These are phyloP conservation scores for Xylaria sp. DNA, from an alignment of 2,329 filamentous ascomycete species.

Conservation along the genomic window DNA sequence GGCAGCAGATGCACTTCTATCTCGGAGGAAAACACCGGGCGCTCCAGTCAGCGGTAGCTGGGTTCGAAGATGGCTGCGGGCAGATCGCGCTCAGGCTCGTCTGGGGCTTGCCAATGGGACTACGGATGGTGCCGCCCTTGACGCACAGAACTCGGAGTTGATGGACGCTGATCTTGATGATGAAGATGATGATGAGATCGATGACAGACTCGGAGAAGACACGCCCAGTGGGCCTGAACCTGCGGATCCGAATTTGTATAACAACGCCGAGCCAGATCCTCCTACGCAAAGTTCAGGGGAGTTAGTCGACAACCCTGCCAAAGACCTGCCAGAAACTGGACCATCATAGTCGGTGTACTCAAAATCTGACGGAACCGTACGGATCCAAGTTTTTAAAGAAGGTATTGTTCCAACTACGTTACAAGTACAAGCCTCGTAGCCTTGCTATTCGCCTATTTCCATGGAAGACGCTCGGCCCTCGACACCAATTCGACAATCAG, in stretches of 20 bases:
- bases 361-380: background rate
- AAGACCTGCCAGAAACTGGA: background rate
- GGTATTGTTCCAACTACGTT: background rate
- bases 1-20: slow-evolving; percentile 11
- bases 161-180: background rate
- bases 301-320: background rate
- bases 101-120: slow-evolving; percentile 2
- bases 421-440: background rate
- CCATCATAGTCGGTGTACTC: background rate
- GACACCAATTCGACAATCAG: background rate
- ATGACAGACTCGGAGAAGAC: slow-evolving; percentile 8
- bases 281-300: background rate
- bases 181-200: slow-evolving; percentile 9
- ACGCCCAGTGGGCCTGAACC: background rate
- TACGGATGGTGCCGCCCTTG: background rate
- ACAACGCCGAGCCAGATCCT: background rate
- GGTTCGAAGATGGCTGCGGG: slow-evolving; percentile 9
- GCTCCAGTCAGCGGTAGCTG: slow-evolving; percentile 7
- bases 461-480: background rate
- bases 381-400: background rate
- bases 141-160: background rate
- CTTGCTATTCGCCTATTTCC: background rate
- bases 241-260: background rate
- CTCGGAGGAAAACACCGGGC: slow-evolving; percentile 3
- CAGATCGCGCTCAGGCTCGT: slow-evolving; percentile 7